Percentiles rank a stretch among this genome's conserved stretches.
Conservation (phyloP, 202 grass and related monocot species). For the Sporobolus alterniflorus region DNA sequence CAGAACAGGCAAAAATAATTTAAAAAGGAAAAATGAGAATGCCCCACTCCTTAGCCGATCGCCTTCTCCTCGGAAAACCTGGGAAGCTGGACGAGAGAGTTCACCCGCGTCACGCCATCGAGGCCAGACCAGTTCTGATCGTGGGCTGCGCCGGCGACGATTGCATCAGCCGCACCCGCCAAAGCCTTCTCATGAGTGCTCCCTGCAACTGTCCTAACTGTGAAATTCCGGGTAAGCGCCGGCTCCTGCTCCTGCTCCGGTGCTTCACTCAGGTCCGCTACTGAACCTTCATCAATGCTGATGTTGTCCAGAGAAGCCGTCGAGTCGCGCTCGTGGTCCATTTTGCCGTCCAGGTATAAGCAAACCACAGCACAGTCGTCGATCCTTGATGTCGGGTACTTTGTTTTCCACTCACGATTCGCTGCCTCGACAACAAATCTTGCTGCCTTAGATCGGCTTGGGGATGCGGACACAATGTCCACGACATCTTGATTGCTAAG, state of each 20-base stretch:
- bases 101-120: conserved; percentile 90
- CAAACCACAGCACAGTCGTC: conserved; percentile 95
- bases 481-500: conserved; percentile 94
- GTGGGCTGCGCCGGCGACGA: conserved; percentile 13
- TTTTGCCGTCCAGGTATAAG: conserved; percentile 85
- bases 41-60: conserved; percentile 31
- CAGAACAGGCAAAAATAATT: conserved; percentile 18
- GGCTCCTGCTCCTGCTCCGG: conserved; percentile 50
- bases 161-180: conserved; percentile 8
- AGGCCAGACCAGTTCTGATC: conserved; percentile 82
- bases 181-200: conserved; percentile 49
- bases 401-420: conserved; percentile 89
- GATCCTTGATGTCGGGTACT: conserved; percentile 88
- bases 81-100: conserved; percentile 96
- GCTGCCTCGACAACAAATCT: conserved; percentile 79
- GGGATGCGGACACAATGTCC: conserved; percentile 77
- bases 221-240: conserved; percentile 79
- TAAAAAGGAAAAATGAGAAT: conserved; percentile 21
- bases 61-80: conserved; percentile 88
- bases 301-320: conserved; percentile 59
- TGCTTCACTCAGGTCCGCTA: conserved; percentile 49
- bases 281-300: conserved; percentile 49
- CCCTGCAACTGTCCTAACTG: conserved; percentile 67
- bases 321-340: conserved; percentile 59
- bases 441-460: conserved; percentile 66